phyloP scores from a whole-genome alignment of 768 basidiomycete genomes.

The Lactarius hatsudake region DNA sequence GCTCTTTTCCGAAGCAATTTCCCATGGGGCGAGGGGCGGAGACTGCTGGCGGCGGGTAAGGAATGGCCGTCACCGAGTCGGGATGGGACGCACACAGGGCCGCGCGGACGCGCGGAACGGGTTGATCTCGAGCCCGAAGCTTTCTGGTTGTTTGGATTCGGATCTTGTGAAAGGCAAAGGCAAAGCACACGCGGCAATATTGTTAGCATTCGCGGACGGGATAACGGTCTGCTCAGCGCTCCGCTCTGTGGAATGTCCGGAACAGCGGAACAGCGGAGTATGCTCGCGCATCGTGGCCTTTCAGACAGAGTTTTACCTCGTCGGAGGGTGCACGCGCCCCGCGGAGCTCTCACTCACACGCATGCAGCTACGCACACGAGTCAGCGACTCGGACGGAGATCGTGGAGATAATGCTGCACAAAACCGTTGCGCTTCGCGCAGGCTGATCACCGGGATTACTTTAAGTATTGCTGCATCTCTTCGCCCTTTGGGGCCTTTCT shows the following conservation, averaged over 20 bases:
- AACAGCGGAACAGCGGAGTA: neutral
- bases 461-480: neutral
- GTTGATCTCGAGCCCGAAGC: neutral
- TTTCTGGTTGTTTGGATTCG: neutral
- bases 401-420: constrained; percentile 6
- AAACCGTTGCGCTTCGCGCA: neutral
- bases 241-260: neutral
- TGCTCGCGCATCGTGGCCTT: neutral
- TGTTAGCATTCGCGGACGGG: neutral
- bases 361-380: neutral
- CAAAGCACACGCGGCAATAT: neutral
- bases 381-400: constrained; percentile 3
- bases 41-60: neutral
- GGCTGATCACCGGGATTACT: neutral
- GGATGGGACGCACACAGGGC: neutral
- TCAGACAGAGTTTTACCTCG: neutral
- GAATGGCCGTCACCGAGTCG: neutral
- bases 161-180: neutral
- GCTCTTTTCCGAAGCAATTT: neutral
- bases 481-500: neutral
- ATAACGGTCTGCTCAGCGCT: neutral
- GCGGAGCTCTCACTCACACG: neutral
- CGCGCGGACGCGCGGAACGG: neutral
- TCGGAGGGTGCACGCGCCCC: neutral
- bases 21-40: neutral